Conservation (phyloP, 805 yeast species). For the Metschnikowia bowlesiae region DNA sequence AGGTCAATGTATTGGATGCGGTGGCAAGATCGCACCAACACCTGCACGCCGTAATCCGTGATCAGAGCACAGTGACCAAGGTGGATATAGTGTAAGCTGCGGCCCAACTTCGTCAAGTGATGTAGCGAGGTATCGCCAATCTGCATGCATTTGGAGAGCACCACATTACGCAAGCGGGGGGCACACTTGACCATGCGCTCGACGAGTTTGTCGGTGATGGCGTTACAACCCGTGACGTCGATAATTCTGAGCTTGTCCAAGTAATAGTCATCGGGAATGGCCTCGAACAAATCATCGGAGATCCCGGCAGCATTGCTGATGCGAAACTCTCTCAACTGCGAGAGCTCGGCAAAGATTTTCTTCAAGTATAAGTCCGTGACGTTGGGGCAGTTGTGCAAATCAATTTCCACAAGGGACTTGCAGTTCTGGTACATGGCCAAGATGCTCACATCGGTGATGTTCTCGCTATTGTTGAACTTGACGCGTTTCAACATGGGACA, state of each 20-base stretch:
- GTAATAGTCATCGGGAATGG: slow-evolving; percentile 43
- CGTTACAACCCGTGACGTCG: slow-evolving; percentile 79
- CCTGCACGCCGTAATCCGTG: slow-evolving; percentile 82
- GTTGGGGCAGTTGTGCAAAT: slow-evolving; percentile 74
- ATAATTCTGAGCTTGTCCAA: slow-evolving; percentile 71
- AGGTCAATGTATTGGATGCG: slow-evolving; percentile 88
- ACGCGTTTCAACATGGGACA: slow-evolving; percentile 80
- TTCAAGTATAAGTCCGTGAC: slow-evolving; percentile 63
- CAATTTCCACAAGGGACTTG: slow-evolving; percentile 81
- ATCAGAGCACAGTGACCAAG: slow-evolving; percentile 90
- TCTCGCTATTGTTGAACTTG: slow-evolving; percentile 67
- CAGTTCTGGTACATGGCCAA: slow-evolving; percentile 63
- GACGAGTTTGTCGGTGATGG: slow-evolving; percentile 75
- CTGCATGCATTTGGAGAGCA: slow-evolving; percentile 81
- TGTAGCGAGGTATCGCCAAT: slow-evolving; percentile 78
- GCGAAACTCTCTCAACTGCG: slow-evolving; percentile 80
- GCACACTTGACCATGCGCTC: slow-evolving; percentile 69
- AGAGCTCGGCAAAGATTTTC: slow-evolving; percentile 53
- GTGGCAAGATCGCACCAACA: slow-evolving; percentile 71
- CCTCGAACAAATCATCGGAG: slow-evolving; percentile 60
- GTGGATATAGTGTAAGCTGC: slow-evolving; percentile 82
- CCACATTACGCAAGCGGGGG: slow-evolving; percentile 83
- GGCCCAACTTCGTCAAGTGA: slow-evolving; percentile 68
- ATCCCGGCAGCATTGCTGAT: slow-evolving; percentile 68
- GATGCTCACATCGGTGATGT: slow-evolving; percentile 62